These are phyloP conservation scores for Cicer cuneatum DNA, from an alignment of 306 rosid genomes.

Conservation along the genomic window DNA sequence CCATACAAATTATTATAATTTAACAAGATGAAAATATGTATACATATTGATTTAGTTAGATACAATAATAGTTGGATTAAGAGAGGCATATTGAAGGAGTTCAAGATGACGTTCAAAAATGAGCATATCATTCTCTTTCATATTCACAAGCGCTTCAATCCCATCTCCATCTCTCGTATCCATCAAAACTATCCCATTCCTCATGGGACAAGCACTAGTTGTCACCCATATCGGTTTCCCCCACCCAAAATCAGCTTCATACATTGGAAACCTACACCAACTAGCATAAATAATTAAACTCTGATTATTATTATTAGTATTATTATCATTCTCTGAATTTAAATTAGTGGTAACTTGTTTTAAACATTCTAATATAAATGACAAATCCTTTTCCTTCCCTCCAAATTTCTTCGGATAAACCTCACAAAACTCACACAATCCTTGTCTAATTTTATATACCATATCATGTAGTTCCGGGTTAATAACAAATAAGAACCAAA, in stretches of 20 bases:
- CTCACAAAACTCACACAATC: constrained; percentile 24
- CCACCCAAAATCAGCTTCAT: constrained; percentile 63
- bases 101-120: constrained; percentile 40
- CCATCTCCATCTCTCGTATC: constrained; percentile 54
- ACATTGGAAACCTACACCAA: constrained; percentile 53
- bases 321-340: background rate
- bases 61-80: constrained; percentile 3
- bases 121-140: constrained; percentile 50
- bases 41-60: background rate
- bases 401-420: constrained; percentile 13
- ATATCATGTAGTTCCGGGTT: constrained; percentile 38
- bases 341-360: background rate
- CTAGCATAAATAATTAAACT: constrained; percentile 35
- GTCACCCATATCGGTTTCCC: constrained; percentile 60
- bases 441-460: constrained; percentile 42
- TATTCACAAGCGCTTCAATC: constrained; percentile 56
- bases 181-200: constrained; percentile 46
- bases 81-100: constrained; percentile 45
- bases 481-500: constrained; percentile 31
- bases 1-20: background rate
- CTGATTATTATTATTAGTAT: background rate
- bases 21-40: background rate
- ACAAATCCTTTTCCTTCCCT: constrained; percentile 19
- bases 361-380: constrained; percentile 23
- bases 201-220: background rate